Evolutionary conservation across 495 filamentous ascomycete genomes (phyloP), one percentile per base, ranked within the genome.

Genomic region (Cercophora newfieldiana): DNA sequence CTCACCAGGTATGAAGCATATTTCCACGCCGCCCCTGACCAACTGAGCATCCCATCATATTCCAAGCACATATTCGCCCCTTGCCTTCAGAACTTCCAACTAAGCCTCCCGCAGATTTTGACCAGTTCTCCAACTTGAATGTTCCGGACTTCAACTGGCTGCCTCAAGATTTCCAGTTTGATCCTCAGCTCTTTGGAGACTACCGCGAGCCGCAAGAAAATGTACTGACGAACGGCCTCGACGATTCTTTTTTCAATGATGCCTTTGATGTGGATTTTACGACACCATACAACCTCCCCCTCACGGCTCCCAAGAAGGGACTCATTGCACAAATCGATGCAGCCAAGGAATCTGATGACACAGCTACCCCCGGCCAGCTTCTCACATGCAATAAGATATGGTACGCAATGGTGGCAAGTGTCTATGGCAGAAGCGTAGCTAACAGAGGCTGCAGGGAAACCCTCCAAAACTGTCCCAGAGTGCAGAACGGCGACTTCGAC

Each of bases 331-430:
- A 90, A 72, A 90, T 95, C 58, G 93, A 95, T 68, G 83, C 83
- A 28, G 79, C 89, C 66, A 89, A 91, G 64, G 85, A 90, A 25
- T 83, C 85, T 0, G 90, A 91, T 33, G 83, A 90, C 19, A 86
- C 92, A 47, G 85, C 90, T 51, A 83, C 89, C 16, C 57, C 19
- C n/a, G 57, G 61, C 30, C 78, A 85, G 33, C 81, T 91, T 73
- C 83, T 96, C 74, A 90, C 83, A 30, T 99, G 93, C 78, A 93
- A 90, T 64, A 94, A 94, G 70, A 93, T 99, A 56, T 97, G 95
- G 95, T 97, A 86, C 74, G 86, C 47, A 28, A 26, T 5, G 26
- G 1, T 0, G 18, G 28, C 19, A 29, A 12, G 47, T 7, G 16
- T 16, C 29, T 30, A 12, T 14, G 25, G 64, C 37, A 48, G 10